Conservation (phyloP, 768 basidiomycete genomes). For the Termitomyces sp. region DNA sequence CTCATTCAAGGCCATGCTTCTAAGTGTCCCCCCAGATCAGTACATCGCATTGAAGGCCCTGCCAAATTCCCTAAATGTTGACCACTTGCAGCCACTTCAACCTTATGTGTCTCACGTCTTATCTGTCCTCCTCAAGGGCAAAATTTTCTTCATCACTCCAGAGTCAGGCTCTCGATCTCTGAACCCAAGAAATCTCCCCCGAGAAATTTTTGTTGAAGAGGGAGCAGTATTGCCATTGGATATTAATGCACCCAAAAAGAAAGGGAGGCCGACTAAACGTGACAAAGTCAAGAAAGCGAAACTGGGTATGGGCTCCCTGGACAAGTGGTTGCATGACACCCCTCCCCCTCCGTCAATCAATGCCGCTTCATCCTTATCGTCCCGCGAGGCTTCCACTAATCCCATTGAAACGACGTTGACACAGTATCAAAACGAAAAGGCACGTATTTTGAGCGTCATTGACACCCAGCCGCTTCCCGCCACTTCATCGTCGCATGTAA, state of each 20-base stretch:
- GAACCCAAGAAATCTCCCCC: constrained; percentile 62
- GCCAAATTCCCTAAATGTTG: constrained; percentile 36
- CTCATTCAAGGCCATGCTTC: background rate
- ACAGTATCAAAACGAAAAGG: constrained; percentile 40
- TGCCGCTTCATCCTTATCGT: background rate
- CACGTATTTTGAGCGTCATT: constrained; percentile 30
- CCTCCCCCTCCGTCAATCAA: background rate
- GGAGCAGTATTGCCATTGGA: constrained; percentile 19
- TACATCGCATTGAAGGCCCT: constrained; percentile 44
- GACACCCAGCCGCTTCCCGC: constrained; percentile 8
- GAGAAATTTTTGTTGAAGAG: constrained; percentile 54
- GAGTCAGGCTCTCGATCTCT: constrained; percentile 38
- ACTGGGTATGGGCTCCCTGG: constrained; percentile 40
- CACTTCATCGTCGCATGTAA: constrained; percentile 11
- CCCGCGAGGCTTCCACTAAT: background rate
- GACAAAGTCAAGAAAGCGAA: constrained; percentile 54
- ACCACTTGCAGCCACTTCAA: constrained; percentile 37
- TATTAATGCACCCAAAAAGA: constrained; percentile 35
- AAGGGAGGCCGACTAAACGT: constrained; percentile 58
- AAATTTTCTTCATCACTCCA: constrained; percentile 60
- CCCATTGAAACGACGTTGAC: constrained; percentile 6
- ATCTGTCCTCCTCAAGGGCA: constrained; percentile 37
- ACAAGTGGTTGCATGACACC: constrained; percentile 41
- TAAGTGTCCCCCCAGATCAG: constrained; percentile 39
- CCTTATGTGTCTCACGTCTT: constrained; percentile 47